Base-by-base conservation (phyloP, 495 filamentous ascomycete species). In the Podospora sp. region DNA sequence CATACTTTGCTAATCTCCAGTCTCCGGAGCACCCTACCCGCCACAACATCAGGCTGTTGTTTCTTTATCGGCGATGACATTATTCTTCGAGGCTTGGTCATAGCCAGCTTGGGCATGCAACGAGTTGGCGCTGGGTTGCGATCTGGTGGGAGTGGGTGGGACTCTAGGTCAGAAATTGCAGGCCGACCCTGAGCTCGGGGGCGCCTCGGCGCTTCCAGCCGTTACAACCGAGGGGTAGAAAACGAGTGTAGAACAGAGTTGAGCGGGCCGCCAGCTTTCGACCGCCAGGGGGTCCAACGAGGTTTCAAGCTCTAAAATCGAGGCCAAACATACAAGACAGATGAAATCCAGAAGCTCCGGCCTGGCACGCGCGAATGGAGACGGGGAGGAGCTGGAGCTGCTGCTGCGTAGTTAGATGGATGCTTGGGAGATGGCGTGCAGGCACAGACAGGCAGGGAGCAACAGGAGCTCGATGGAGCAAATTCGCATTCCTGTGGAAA, bases 1-100 rank as follows among this genome's bases (percentile, higher is more conserved):
- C 69, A 65, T 83, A 96, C 93, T 89, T 94, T 94, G 73, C 92
- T 91, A 70, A 96, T 89, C 81, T 92, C 88, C 46, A 88, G 88
- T 79, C 90, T 80, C 78, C 88, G 85, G 65, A 92, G 76, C 59
- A 93, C 90, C 78, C 86, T 86, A 70, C 84, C 88, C 12, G 87
- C 89, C 49, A 92, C 90, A 73, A 83, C 85, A 66, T 88, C 88
- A 24, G 88, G 88, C 73, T 86, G 81, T 64, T 82, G 81, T 78
- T 84, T 85, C 78, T 84, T 85, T 68, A 81, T 80, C 62, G 85
- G 85, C 65, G 83, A 86, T 72, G 84, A 81, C 84, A 86, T 87
- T 14, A 14, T 46, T 52, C 18, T 82, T 68, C 65, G 75, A 69
- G 70, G 63, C 68, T 73, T 76, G 50, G 73, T 65, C 69, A 67